phyloP scores from a whole-genome alignment of 2,329 filamentous ascomycete genomes.

The Didymellaceae sp. region DNA sequence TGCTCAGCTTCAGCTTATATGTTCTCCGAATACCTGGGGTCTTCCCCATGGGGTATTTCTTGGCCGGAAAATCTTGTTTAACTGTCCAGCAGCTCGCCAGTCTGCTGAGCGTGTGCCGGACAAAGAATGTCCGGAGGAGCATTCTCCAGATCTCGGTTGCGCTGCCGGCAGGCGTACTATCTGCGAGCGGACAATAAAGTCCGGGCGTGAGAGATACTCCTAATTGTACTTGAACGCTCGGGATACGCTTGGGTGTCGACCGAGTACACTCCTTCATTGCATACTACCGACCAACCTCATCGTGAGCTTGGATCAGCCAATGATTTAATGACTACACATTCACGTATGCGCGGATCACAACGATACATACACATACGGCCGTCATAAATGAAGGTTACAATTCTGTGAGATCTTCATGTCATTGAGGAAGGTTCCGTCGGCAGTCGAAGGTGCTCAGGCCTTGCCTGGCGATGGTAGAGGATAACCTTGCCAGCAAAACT shows the following conservation, averaged over 20 bases:
- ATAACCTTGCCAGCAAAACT: no score
- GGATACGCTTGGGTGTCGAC: neutral
- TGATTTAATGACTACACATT: no score
- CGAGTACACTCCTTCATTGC: no score
- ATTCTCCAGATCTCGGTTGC: neutral
- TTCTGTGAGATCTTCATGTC: no score
- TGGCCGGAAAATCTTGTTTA: neutral
- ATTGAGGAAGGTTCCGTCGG: no score
- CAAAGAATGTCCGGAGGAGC: neutral
- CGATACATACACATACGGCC: no score
- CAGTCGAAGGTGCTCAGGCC: no score
- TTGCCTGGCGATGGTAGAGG: no score
- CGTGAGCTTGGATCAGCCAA: no score
- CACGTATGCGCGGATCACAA: no score
- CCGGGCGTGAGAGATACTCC: neutral
- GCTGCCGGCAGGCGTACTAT: neutral
- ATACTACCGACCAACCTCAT: no score
- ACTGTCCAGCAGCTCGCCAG: neutral
- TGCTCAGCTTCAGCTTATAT: conserved; percentile 7
- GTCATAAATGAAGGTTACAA: no score
- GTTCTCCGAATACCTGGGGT: neutral
- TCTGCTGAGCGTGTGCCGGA: neutral
- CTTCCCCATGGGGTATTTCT: conserved; percentile 3
- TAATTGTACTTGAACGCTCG: neutral
- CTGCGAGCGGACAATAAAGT: neutral